phyloP scores from a whole-genome alignment of 495 filamentous ascomycete species.

The Hypoxylon lenormandii region DNA sequence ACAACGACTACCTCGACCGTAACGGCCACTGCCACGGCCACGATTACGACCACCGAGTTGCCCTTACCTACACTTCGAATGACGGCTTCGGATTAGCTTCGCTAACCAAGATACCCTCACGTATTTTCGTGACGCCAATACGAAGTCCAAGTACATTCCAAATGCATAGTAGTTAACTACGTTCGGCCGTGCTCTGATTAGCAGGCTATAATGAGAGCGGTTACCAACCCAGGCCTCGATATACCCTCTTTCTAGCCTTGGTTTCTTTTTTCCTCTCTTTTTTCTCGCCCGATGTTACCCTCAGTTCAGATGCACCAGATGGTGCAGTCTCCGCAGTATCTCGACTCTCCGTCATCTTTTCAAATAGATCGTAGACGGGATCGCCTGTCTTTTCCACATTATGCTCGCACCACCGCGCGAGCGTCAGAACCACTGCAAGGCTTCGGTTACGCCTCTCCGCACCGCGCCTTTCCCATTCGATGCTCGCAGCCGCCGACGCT shows the following conservation, averaged over 20 bases:
- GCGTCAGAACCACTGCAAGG: conserved; percentile 31
- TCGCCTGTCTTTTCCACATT: conserved; percentile 49
- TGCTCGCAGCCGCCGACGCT: conserved; percentile 49
- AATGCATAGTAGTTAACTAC: conserved; percentile 48
- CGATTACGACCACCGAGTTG: conserved; percentile 7
- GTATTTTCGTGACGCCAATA: conserved; percentile 16
- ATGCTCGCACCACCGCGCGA: conserved; percentile 36
- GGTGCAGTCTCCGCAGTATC: conserved; percentile 57
- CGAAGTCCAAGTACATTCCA: conserved; percentile 10
- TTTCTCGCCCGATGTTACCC: conserved; percentile 56
- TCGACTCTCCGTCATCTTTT: conserved; percentile 52
- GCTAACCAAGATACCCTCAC: conserved; percentile 22
- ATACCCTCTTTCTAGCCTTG: conserved; percentile 34
- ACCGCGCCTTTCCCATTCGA: conserved; percentile 56
- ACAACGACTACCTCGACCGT: not conserved
- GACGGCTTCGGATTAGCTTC: conserved; percentile 22
- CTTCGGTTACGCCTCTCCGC: conserved; percentile 41
- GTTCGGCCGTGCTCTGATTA: conserved; percentile 54
- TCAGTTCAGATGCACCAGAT: conserved; percentile 63
- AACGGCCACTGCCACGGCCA: conserved; percentile 4
- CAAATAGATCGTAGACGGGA: conserved; percentile 51
- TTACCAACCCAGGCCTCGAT: conserved; percentile 35
- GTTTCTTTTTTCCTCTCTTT: conserved; percentile 11
- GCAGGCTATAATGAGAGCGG: conserved; percentile 56
- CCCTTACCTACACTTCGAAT: conserved; percentile 19